These are phyloP conservation scores for Bondarzewia mesenterica DNA, from an alignment of 1,284 basidiomycete species.

Conservation along the genomic window DNA sequence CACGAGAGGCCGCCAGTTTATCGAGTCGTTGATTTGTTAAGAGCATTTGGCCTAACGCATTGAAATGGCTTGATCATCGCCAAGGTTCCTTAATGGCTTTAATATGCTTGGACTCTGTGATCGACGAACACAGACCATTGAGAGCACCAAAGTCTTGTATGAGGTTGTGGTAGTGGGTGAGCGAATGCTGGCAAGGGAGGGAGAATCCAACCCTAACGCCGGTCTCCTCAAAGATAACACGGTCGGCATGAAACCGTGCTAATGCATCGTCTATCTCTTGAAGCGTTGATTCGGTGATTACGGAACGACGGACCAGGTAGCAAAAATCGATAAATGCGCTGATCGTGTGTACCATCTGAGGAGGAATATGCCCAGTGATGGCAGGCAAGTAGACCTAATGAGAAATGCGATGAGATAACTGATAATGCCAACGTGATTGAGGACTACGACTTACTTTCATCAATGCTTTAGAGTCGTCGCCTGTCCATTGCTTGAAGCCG, in stretches of 20 bases:
- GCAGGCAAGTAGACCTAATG: conserved; percentile 15
- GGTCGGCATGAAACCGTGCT: conserved; percentile 5
- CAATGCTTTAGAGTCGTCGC: conserved; percentile 15
- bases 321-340: conserved; percentile 16
- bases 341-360: conserved; percentile 10
- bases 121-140: conserved; percentile 18
- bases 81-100: conserved; percentile 19
- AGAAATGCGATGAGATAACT: neutral
- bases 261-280: conserved; percentile 8
- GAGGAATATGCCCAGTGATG: conserved; percentile 11
- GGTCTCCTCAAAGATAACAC: conserved; percentile 8
- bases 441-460: conserved; percentile 15
- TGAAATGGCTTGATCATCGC: conserved; percentile 12
- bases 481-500: conserved; percentile 16
- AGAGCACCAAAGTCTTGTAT: conserved; percentile 14
- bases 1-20: neutral
- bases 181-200: conserved; percentile 14
- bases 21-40: neutral
- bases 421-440: neutral
- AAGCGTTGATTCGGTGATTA: neutral
- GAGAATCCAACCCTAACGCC: conserved; percentile 14
- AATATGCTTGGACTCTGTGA: conserved; percentile 20
- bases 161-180: conserved; percentile 7
- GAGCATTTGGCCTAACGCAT: neutral
- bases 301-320: conserved; percentile 10